Evolutionary conservation across 257 asterid species (phyloP), one percentile per base, ranked within the genome.

Genomic region (Fraxinus quadrangulata): DNA sequence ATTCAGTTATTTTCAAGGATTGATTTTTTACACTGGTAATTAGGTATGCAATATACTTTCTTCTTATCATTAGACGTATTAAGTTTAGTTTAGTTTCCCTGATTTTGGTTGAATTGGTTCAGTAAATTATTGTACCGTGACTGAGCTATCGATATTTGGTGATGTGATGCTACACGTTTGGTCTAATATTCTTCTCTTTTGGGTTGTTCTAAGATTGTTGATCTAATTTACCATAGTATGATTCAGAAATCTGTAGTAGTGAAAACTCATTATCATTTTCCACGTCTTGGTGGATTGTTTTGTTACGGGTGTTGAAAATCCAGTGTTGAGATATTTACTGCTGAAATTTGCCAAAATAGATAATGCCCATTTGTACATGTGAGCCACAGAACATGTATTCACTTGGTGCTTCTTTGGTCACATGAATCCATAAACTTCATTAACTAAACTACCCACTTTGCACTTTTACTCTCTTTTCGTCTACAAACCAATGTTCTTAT

Each of bases 1-100:
- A 89, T 75, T 83, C 91, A 9, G 92, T 91, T 84, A 89, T 94
- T 78, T 89, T 92, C 81, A 90, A 88, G 84, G 97, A 94, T 84
- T 94, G 83, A 90, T 75, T 73, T 75, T 74, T 82, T 81, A 70
- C 82, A 75, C 67, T 54, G 92, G 98, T 90, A 80, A 87, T 93
- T 85, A 16, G 75, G 42, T 78, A 71, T 81, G 34, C 69, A 63
- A 63, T 26, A 24, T 63, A 63, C 69, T 9, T 63, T 63, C 19
- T 24, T 24, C 16, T 24, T 23, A 26, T 80, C 23, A 24, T 4
- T 71, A 33, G 74, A 4, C 13, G 10, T 21, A 12, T 70, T 59
- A 73, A 0, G 26, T 39, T 45, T 19, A 31, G 70, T 84, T 82
- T 78, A 78, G 51, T 77, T 69, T 1, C 28, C 42, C 3, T 12